Base-by-base conservation (phyloP, 805 yeast species). In the Candida awuae region DNA sequence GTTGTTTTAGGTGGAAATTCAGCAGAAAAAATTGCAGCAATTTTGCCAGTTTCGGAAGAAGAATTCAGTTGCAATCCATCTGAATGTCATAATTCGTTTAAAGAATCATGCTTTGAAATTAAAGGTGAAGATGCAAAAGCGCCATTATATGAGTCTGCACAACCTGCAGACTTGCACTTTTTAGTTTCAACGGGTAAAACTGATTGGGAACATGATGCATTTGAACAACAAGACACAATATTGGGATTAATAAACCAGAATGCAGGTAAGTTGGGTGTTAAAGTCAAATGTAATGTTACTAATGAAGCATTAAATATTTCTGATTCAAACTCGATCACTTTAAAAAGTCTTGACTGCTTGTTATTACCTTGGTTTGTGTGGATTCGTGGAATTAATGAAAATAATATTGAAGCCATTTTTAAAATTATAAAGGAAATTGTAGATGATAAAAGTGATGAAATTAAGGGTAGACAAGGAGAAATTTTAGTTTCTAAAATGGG, bases 191-290 rank as follows among this genome's bases (percentile, higher is more conserved):
- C 97, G 0, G 94, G 92, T 9, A 77, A 78, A 48, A 55, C 73
- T 0, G 94, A 90, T 59, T 90, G 98, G 98, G 65, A 62, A 13
- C 90, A 75, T 45, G 83, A 83, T 52, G 84, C 95, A 3, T 66
- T 64, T 25, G 63, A 55, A 45, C 47, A 55, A 42, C 8, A 28
- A 5, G 71, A 71, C 2, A 44, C 61, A 1, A 41, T 61, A 4
- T 40, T 53, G n/a, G 33, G 48, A 6, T 34, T 34, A 48, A 62
- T 58, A 36, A 48, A 25, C 10, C 37, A 33, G 16, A 38, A 53
- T 29, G 10, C 55, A 35, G 15, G 2, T 26, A 44, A n/a, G 39
- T 38, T 41, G 18, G 18, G 25, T n/a, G 30, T 23, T 13, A 29
- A 25, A 2, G 34, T 38, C 6, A 53, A 48, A 26, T 21, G 46